Conservation (phyloP, 176 grass and related monocot species). For the Carex littledalei region DNA sequence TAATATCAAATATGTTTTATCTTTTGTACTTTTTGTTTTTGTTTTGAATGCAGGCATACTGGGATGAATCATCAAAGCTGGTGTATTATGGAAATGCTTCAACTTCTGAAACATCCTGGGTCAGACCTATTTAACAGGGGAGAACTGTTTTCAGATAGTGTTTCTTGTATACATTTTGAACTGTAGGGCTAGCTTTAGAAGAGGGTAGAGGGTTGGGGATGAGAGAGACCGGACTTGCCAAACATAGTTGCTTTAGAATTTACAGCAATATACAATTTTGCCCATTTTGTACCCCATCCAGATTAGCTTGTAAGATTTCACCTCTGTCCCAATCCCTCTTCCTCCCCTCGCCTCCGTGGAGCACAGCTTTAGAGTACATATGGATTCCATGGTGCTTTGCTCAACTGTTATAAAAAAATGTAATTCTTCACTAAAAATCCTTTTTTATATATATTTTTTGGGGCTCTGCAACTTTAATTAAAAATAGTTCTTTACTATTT, state of each 20-base stretch:
- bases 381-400: background rate
- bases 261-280: background rate
- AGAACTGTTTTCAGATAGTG: background rate
- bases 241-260: background rate
- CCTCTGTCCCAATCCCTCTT: background rate
- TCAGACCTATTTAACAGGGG: constrained; percentile 39
- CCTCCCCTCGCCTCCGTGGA: background rate
- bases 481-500: background rate
- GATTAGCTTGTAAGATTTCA: background rate
- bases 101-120: constrained; percentile 70
- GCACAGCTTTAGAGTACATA: background rate
- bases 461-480: background rate
- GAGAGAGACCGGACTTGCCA: too few species aligned
- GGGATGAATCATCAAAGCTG: constrained; percentile 67
- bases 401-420: background rate
- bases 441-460: background rate
- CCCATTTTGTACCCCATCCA: background rate
- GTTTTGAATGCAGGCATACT: constrained; percentile 47
- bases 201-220: background rate
- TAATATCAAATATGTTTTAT: background rate
- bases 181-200: background rate
- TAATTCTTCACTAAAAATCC: background rate
- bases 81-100: constrained; percentile 82
- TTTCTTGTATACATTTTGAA: background rate
- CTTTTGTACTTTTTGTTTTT: background rate